Evolutionary conservation across 1,284 basidiomycete species (phyloP).

Genomic region (Papiliotrema terrestris): DNA sequence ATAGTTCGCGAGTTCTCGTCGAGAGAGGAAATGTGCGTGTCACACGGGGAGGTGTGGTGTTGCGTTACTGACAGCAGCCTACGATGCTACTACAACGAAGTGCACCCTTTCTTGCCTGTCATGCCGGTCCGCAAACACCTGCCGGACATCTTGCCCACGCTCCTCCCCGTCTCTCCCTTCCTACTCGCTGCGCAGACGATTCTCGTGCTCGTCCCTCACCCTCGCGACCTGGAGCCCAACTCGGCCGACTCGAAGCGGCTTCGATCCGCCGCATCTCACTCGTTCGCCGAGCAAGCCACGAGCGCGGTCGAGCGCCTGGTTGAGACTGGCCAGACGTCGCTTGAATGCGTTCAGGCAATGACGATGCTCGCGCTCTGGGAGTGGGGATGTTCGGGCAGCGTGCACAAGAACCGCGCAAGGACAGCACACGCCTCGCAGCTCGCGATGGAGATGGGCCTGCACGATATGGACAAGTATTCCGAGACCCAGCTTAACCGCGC

Average conservation of each 20-base stretch:
- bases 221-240: slow-evolving; percentile 37
- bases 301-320: slow-evolving; percentile 19
- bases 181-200: slow-evolving; percentile 47
- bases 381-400: slow-evolving; percentile 41
- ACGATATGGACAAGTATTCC: slow-evolving; percentile 36
- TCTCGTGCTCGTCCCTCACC: slow-evolving; percentile 44
- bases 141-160: slow-evolving; percentile 26
- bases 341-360: slow-evolving; percentile 46
- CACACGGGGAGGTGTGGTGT: not conserved
- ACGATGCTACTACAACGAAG: slow-evolving; percentile 45
- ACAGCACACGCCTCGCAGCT: slow-evolving; percentile 35
- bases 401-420: slow-evolving; percentile 26
- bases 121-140: slow-evolving; percentile 42
- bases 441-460: slow-evolving; percentile 45
- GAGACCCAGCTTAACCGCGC: slow-evolving; percentile 5
- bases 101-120: slow-evolving; percentile 47
- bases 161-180: slow-evolving; percentile 43
- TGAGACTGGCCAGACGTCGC: slow-evolving; percentile 9
- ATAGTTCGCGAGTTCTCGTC: slow-evolving; percentile 34
- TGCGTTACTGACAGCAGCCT: slow-evolving; percentile 21
- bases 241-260: slow-evolving; percentile 38
- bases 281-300: slow-evolving; percentile 23
- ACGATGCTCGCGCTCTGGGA: slow-evolving; percentile 46
- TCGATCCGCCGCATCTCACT: slow-evolving; percentile 28
- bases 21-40: slow-evolving; percentile 39